Base-by-base conservation (phyloP, 257 asterid species). In the Petrea volubilis region DNA sequence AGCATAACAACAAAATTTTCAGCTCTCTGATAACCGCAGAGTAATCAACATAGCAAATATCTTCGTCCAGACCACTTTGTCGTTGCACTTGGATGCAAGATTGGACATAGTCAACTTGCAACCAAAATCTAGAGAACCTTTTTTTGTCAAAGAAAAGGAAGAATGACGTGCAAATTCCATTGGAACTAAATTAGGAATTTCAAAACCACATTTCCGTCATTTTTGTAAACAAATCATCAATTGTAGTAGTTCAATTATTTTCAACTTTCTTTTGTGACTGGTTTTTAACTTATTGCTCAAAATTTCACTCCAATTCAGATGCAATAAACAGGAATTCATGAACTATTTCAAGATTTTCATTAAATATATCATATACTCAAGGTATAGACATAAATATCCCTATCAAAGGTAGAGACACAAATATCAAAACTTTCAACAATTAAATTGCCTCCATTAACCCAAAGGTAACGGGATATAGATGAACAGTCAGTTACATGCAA, bases 401-500 rank as follows among this genome's bases (percentile, higher is more conserved):
- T n/a, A n/a, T n/a, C n/a, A n/a, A n/a, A n/a, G n/a, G n/a, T n/a
- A n/a, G n/a, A n/a, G n/a, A n/a, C n/a, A n/a, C n/a, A 71, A 53
- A 77, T 51, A 55, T 61, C 11, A 75, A 46, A 51, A 47, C 18
- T 53, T 64, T 43, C 49, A 59, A 46, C 33, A 33, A 67, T 40
- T 29, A 31, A 56, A 27, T 46, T 25, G 62, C 74, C 34, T 25
- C 57, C 43, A 73, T 64, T 34, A 36, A 53, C 49, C 56, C 46
- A 15, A 61, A 40, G 25, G 43, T 18, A 73, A 64, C 41, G 51
- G 63, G 31, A 66, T 44, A 31, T 52, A 31, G 14, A 29, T 33
- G 64, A 68, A 70, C 41, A 52, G 47, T 53, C 77, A 73, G 72
- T 57, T 75, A 63, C 74, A 34, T 41, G 64, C 34, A 52, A 27